Evolutionary conservation across 1,139 yeast genomes (phyloP), one percentile per base, ranked within the genome.

Genomic region (Hanseniaspora gamundiae): DNA sequence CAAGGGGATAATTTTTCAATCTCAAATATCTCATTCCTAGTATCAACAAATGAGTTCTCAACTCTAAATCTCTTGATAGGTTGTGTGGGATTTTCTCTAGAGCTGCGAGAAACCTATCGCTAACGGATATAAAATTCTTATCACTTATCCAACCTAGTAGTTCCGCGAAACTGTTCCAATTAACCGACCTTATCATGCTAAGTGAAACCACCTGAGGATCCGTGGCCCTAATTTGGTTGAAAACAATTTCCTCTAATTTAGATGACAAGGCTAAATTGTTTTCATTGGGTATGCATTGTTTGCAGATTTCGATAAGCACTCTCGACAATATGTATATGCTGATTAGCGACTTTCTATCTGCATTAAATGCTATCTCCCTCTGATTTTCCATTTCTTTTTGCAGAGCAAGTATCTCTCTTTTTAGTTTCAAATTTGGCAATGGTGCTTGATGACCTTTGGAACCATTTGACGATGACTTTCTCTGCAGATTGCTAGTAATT

Each of bases 151-250:
- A 80, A 1, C 98, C 98, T 38, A 93, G 65, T 5, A 93, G 66
- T 51, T 85, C 87, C 0, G 97, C 94, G 61, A 93, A 81, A 30
- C 88, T 69, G 55, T 83, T 83, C 98, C 98, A 91, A 58, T 91
- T 93, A 0, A 95, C 88, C 2, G 93, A 78, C 46, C 95, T 74
- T 3, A 87, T 82, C 26, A 80, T 68, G 31, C 91, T 80, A 4
- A 80, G 73, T 1, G 77, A 67, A 14, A 82, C 71, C 13, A 74
- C 57, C 35, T 71, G 68, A 0, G 96, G 95, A 55, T 91, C 97
- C 1, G 95, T 86, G 1, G 88, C 78, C 52, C 84, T 78, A 47
- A 93, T 67, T 60, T 93, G 97, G 17, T 86, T 81, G 64, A 87
- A 93, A 29, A 91, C 94, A 46, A 88, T 88, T 54, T 91, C 97